These are phyloP conservation scores for Botrytis aclada DNA, from an alignment of 2,329 filamentous ascomycete species.

Conservation along the genomic window DNA sequence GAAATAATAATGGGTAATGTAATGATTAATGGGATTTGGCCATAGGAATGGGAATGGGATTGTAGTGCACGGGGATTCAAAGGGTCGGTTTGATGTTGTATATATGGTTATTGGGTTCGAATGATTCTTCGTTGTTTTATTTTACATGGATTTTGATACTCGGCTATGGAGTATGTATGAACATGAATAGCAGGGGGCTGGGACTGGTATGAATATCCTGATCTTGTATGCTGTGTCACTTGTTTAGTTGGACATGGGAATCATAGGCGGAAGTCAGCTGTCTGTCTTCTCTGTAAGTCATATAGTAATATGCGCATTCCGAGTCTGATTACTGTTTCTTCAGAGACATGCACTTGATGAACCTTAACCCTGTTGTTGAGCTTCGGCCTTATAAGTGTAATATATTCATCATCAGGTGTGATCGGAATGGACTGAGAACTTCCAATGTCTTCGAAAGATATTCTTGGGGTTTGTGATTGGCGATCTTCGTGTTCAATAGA, in stretches of 20 bases:
- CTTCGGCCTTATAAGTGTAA: too few relatives aligned
- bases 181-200: too few relatives aligned
- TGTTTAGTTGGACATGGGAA: neutral
- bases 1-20: slow-evolving; percentile 1
- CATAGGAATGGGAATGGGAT: neutral
- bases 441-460: too few relatives aligned
- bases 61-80: neutral
- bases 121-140: neutral
- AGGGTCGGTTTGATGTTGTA: neutral
- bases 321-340: too few relatives aligned
- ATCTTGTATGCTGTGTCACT: neutral
- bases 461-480: too few relatives aligned
- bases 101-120: neutral
- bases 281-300: neutral
- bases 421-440: too few relatives aligned
- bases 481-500: too few relatives aligned
- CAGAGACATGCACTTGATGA: too few relatives aligned
- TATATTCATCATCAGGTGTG: too few relatives aligned
- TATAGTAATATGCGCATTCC: neutral
- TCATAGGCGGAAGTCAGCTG: neutral
- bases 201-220: neutral
- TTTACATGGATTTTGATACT: neutral
- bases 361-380: too few relatives aligned
- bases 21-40: neutral
- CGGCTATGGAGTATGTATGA: neutral